Evolutionary conservation across 495 filamentous ascomycete genomes (phyloP).

Genomic region (Hypoxylon crocopeplum): DNA sequence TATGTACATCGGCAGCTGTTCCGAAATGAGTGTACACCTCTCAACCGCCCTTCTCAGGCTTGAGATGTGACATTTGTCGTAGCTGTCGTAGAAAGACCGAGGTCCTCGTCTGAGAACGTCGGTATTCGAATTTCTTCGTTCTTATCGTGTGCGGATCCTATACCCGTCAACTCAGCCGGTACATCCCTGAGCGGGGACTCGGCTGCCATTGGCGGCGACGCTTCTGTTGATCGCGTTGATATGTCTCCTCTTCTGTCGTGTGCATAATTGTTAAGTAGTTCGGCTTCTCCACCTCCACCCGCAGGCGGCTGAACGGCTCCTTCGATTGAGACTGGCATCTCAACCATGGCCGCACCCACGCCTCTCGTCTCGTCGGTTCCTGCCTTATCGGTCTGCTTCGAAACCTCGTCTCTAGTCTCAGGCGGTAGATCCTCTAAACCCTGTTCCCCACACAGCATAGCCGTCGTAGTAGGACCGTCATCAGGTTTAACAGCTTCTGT

Average conservation of each 20-base stretch:
- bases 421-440: slow-evolving; percentile 1
- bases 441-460: slow-evolving; percentile 1
- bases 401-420: not conserved
- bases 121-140: slow-evolving; percentile 13
- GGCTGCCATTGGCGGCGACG: slow-evolving; percentile 13
- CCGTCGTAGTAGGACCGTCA: slow-evolving; percentile 5
- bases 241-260: slow-evolving; percentile 31
- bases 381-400: not conserved
- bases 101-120: slow-evolving; percentile 25
- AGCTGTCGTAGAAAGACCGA: slow-evolving; percentile 21
- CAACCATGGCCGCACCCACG: not conserved
- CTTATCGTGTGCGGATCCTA: slow-evolving; percentile 25
- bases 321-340: not conserved
- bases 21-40: slow-evolving; percentile 1
- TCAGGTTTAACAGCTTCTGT: slow-evolving; percentile 12
- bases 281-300: slow-evolving; percentile 9
- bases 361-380: not conserved
- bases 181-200: slow-evolving; percentile 10
- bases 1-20: slow-evolving; percentile 20
- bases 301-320: slow-evolving; percentile 1
- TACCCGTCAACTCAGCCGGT: slow-evolving; percentile 26
- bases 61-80: slow-evolving; percentile 21
- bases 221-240: slow-evolving; percentile 33
- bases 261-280: slow-evolving; percentile 16
- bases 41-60: slow-evolving; percentile 21